These are phyloP conservation scores for Paraphoma chrysanthemicola DNA, from an alignment of 2,329 filamentous ascomycete genomes.

Conservation along the genomic window DNA sequence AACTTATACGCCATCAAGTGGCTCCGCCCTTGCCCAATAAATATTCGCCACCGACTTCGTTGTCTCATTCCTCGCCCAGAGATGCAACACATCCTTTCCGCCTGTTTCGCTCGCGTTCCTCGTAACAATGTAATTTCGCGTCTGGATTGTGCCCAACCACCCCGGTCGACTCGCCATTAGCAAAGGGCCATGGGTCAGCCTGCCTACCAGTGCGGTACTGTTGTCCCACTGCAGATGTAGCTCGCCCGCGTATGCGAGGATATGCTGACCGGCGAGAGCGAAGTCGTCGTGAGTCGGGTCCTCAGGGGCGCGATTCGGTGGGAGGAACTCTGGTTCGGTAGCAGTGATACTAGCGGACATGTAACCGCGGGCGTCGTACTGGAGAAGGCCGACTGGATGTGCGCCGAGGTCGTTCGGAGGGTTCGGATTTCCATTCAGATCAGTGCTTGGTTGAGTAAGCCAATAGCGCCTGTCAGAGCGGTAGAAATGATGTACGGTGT, in stretches of 20 bases:
- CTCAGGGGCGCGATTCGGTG: neutral
- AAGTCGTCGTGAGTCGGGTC: slow-evolving; percentile 13
- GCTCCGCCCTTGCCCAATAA: slow-evolving; percentile 7
- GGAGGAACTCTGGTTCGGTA: slow-evolving; percentile 9
- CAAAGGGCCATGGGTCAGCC: slow-evolving; percentile 24
- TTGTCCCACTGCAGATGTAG: slow-evolving; percentile 5
- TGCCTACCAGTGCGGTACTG: slow-evolving; percentile 16
- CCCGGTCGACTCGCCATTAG: slow-evolving; percentile 12
- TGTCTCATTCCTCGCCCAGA: slow-evolving; percentile 7
- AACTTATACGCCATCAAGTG: neutral
- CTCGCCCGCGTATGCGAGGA: slow-evolving; percentile 15
- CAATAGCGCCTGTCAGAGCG: neutral
- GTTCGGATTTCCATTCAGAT: slow-evolving; percentile 5
- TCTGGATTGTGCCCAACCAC: slow-evolving; percentile 13
- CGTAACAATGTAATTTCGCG: slow-evolving; percentile 18
- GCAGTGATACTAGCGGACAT: slow-evolving; percentile 22
- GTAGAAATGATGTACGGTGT: neutral
- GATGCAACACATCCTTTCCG: slow-evolving; percentile 12
- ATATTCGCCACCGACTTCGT: slow-evolving; percentile 2
- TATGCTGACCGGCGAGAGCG: slow-evolving; percentile 12
- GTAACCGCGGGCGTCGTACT: slow-evolving; percentile 14
- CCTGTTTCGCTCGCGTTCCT: neutral
- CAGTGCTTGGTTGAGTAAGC: slow-evolving; percentile 1
- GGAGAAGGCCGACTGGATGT: slow-evolving; percentile 9
- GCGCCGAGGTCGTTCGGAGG: neutral